These are phyloP conservation scores for Colletotrichum noveboracense DNA, from an alignment of 2,329 filamentous ascomycete species.

Conservation along the genomic window DNA sequence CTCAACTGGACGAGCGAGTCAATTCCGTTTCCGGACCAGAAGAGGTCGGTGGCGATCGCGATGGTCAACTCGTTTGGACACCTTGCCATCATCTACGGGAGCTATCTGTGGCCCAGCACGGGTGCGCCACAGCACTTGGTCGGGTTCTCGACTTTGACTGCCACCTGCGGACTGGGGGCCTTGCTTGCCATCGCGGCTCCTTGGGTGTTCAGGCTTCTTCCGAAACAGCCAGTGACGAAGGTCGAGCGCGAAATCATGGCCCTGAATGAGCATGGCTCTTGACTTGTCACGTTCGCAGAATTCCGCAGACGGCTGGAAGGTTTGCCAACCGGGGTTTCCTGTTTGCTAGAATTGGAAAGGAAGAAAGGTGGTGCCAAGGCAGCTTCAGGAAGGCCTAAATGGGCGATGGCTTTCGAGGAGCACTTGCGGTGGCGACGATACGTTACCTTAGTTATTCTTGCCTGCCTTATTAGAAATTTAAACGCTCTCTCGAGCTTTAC, in stretches of 20 bases:
- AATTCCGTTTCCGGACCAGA: constrained; percentile 16
- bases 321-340: background rate
- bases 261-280: background rate
- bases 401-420: background rate
- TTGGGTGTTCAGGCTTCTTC: background rate
- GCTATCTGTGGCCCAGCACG: constrained; percentile 22
- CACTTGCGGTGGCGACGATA: background rate
- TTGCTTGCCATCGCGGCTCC: background rate
- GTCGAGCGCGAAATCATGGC: background rate
- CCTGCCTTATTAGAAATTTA: background rate
- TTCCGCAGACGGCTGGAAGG: background rate
- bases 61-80: constrained; percentile 22
- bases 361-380: background rate
- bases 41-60: constrained; percentile 21
- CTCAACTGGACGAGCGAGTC: constrained; percentile 19
- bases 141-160: background rate
- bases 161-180: background rate
- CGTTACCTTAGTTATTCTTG: background rate
- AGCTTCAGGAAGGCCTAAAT: background rate
- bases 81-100: constrained; percentile 19
- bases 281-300: background rate
- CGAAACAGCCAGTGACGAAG: background rate
- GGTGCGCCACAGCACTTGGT: constrained; percentile 9
- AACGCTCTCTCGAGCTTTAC: background rate
- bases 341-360: accelerated